These are phyloP conservation scores for Cadophora sp. DNA, from an alignment of 2,329 filamentous ascomycete species.

Conservation along the genomic window DNA sequence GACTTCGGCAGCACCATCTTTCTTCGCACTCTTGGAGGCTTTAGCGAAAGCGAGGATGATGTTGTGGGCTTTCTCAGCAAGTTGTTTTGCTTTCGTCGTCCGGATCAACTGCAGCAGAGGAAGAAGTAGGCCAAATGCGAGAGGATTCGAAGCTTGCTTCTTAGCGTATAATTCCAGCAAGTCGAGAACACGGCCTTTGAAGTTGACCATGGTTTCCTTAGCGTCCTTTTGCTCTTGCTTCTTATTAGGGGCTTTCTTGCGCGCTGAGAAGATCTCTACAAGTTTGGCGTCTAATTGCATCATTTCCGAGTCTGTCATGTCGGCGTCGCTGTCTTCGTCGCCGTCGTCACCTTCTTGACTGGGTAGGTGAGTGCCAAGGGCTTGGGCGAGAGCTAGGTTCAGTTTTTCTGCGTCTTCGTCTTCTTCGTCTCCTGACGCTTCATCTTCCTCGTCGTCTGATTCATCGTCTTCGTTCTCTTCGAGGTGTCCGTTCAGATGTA, in stretches of 20 bases:
- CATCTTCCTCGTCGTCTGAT: conserved; percentile 52
- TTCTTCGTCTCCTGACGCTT: conserved; percentile 46
- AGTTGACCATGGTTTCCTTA: conserved; percentile 87
- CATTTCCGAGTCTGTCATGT: conserved; percentile 98
- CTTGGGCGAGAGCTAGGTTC: conserved; percentile 77
- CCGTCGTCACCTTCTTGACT: conserved; percentile 64
- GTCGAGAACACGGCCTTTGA: conserved; percentile 93
- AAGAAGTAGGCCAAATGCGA: conserved; percentile 73
- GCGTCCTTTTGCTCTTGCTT: conserved; percentile 89
- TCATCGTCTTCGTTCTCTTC: conserved; percentile 51
- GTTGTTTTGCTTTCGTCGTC: conserved; percentile 76
- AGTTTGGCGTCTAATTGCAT: conserved; percentile 85
- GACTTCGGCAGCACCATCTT: conserved; percentile 51
- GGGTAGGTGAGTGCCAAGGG: conserved; percentile 74
- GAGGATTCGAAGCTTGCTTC: conserved; percentile 71
- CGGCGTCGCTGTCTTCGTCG: conserved; percentile 69
- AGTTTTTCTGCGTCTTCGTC: conserved; percentile 52
- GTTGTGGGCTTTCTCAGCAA: conserved; percentile 75
- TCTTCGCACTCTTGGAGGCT: conserved; percentile 62
- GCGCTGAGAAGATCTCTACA: conserved; percentile 82
- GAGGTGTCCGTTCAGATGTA: conserved; percentile 47
- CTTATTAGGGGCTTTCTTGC: conserved; percentile 68
- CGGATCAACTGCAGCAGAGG: conserved; percentile 80
- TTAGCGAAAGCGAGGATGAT: conserved; percentile 77
- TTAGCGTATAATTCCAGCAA: conserved; percentile 85